phyloP scores from a whole-genome alignment of 768 basidiomycete species.

The Mycena rosella region DNA sequence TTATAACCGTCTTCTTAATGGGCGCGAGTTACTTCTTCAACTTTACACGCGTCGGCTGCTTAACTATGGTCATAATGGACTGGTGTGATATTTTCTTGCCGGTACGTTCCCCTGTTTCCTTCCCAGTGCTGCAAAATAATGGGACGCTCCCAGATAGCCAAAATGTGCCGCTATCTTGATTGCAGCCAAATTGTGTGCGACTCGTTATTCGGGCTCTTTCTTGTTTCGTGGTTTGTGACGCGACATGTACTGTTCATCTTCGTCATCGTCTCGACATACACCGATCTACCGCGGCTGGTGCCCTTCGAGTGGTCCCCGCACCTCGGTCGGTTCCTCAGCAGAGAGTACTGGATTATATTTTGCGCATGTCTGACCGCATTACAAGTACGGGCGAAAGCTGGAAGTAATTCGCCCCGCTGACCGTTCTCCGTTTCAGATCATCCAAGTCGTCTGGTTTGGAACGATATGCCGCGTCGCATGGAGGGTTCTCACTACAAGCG shows the following conservation, averaged over 20 bases:
- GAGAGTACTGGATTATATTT: conserved; percentile 61
- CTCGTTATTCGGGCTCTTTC: conserved; percentile 81
- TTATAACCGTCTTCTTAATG: conserved; percentile 89
- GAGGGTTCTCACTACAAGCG: conserved; percentile 76
- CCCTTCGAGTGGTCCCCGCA: conserved; percentile 71
- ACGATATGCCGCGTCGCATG: conserved; percentile 90
- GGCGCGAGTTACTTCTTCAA: conserved; percentile 82
- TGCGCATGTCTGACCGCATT: conserved; percentile 65
- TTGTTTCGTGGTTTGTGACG: conserved; percentile 92
- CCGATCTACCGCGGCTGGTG: conserved; percentile 64
- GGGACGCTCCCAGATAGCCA: conserved; percentile 74
- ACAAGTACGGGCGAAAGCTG: conserved; percentile 61
- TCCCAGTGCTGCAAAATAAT: neutral
- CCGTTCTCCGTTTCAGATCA: conserved; percentile 55
- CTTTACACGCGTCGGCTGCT: conserved; percentile 89
- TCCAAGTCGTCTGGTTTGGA: conserved; percentile 87
- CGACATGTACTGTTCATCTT: conserved; percentile 86
- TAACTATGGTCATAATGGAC: conserved; percentile 95
- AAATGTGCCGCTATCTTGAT: conserved; percentile 92
- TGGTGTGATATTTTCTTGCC: conserved; percentile 93
- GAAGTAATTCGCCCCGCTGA: conserved; percentile 9
- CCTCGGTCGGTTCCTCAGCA: conserved; percentile 68
- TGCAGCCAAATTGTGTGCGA: conserved; percentile 76
- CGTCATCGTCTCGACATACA: conserved; percentile 72
- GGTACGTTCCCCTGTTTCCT: conserved; percentile 57